These are phyloP conservation scores for Sarocladiaceae sp. DNA, from an alignment of 2,329 filamentous ascomycete species.

Conservation along the genomic window DNA sequence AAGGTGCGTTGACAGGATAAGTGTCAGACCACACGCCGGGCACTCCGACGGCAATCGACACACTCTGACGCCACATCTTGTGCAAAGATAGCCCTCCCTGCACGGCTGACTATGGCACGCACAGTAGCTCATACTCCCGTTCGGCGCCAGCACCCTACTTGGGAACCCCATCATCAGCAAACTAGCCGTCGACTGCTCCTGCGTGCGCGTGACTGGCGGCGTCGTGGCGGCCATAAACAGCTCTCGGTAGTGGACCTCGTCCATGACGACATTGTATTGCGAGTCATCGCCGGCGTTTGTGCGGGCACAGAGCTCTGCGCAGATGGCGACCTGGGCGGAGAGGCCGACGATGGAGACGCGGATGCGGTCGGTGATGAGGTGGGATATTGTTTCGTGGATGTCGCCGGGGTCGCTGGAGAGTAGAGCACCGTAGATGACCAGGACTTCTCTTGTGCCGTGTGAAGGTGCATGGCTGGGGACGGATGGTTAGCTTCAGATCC, in stretches of 20 bases:
- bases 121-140: slow-evolving; percentile 65
- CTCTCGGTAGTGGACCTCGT: slow-evolving; percentile 72
- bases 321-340: slow-evolving; percentile 86
- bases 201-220: slow-evolving; percentile 72
- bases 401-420: slow-evolving; percentile 89
- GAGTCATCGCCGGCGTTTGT: slow-evolving; percentile 77
- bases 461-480: slow-evolving; percentile 70
- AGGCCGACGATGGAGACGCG: slow-evolving; percentile 85
- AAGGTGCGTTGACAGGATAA: slow-evolving; percentile 90
- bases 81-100: slow-evolving; percentile 84
- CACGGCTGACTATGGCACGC: slow-evolving; percentile 83
- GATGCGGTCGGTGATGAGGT: slow-evolving; percentile 75
- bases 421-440: slow-evolving; percentile 86
- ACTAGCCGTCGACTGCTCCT: slow-evolving; percentile 51
- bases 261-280: slow-evolving; percentile 76
- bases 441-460: slow-evolving; percentile 87
- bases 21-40: slow-evolving; percentile 81
- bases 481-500: too few species aligned
- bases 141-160: slow-evolving; percentile 68
- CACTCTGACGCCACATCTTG: slow-evolving; percentile 80
- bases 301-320: slow-evolving; percentile 76
- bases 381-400: slow-evolving; percentile 81
- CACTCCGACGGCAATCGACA: slow-evolving; percentile 88
- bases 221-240: slow-evolving; percentile 85
- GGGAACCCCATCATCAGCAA: slow-evolving; percentile 98